Evolutionary conservation across 2,329 filamentous ascomycete species (phyloP), one percentile per base, ranked within the genome.

Genomic region (Chaetomium olivaceum): DNA sequence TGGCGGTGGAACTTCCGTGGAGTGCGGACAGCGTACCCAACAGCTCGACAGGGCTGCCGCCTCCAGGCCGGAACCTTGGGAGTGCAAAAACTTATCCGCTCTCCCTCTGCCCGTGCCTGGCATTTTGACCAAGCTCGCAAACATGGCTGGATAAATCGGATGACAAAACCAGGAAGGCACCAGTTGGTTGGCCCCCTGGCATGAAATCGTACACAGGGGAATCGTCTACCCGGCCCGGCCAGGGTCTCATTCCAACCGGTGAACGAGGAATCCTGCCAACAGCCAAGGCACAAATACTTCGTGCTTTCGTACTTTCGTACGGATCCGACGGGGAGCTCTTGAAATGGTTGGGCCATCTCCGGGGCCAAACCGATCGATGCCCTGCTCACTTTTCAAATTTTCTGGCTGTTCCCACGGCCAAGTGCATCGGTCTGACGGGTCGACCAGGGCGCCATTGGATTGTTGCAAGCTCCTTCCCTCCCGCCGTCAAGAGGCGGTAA

Each of bases 401-500:
- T 33, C 9, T 11, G 52, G 43, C 25, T 36, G 51, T 51, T 58
- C 25, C 33, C 33, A 25, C 48, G 62, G 33, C 57, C 56, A 21
- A 27, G 62, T 50, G 50, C 33, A 57, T 64, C 31, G 62, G 48
- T 48, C 16, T 25, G 50, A 58, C 43, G 46, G 62, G 48, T 23
- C 25, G 31, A n/a, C 55, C 16, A 46, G 31, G 61, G 16, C 54
- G n/a, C 62, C 56, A 48, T 39, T 39, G 51, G 51, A 19, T 58
- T 58, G 54, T 27, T 55, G 39, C 33, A 25, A 51, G 57, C 62
- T 48, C 52, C 52, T 25, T 19, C 29, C 27, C 50, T 25, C 46
- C 29, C 46, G 9, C 55, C 25, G n/a, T 19, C 50, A 63, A 57
- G 39, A 31, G 29, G 64, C 64, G 60, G 59, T 60, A 59, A 66